phyloP scores from a whole-genome alignment of 495 filamentous ascomycete genomes.

The Podospora conica region DNA sequence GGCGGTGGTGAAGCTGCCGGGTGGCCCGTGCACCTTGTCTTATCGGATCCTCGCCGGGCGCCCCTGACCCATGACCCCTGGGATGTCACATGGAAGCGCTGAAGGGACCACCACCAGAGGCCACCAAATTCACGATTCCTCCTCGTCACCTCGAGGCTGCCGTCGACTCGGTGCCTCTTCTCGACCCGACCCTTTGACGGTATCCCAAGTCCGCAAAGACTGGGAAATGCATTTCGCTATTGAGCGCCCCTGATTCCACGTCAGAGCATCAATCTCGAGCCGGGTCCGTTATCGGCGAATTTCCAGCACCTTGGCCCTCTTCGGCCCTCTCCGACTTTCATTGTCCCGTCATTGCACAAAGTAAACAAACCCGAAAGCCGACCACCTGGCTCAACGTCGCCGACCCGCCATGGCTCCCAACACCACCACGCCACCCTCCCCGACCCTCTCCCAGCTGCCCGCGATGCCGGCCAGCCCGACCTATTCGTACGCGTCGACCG shows the following conservation, averaged over 20 bases:
- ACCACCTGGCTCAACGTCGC: not conserved
- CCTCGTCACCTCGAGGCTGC: not conserved
- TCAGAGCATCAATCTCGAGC: not conserved
- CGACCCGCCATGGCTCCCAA: slow-evolving; percentile 1
- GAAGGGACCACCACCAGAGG: not conserved
- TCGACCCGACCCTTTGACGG: not conserved
- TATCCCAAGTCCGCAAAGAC: not conserved
- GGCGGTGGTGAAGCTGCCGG: not conserved
- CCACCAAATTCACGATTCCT: not conserved
- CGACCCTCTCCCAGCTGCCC: slow-evolving; percentile 42
- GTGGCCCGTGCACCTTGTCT: not conserved
- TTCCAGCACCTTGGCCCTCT: not conserved
- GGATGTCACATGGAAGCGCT: not conserved
- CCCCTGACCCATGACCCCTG: not conserved
- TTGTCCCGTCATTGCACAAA: not conserved
- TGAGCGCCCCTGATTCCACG: not conserved
- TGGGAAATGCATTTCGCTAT: not conserved
- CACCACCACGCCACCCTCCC: slow-evolving; percentile 30
- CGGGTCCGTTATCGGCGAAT: not conserved
- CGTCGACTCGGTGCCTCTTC: not conserved
- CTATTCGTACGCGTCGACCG: slow-evolving; percentile 55
- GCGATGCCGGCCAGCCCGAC: slow-evolving; percentile 53
- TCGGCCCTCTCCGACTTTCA: not conserved
- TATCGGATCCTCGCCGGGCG: not conserved
- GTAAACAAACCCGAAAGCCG: slow-evolving; percentile 2